These are phyloP conservation scores for Phaffomyces antillensis DNA, from an alignment of 805 yeast genomes.

Conservation along the genomic window DNA sequence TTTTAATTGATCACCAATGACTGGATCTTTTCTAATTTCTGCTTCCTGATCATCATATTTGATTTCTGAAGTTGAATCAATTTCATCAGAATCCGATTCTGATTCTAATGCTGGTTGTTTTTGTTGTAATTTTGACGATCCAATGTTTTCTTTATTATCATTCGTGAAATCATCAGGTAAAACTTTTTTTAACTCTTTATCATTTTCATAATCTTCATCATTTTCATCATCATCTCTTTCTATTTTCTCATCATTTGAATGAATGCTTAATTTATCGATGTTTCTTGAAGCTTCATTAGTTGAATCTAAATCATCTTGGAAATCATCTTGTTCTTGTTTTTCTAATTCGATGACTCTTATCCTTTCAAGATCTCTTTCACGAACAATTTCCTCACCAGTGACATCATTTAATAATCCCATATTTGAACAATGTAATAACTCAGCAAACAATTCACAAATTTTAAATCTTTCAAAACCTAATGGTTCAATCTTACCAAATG, in stretches of 20 bases:
- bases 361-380: constrained; percentile 63
- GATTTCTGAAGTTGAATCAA: constrained; percentile 21
- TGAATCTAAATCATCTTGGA: constrained; percentile 26
- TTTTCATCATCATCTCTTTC: constrained; percentile 3
- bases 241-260: constrained; percentile 5
- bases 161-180: background rate
- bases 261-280: constrained; percentile 16
- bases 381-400: constrained; percentile 59
- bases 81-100: constrained; percentile 22
- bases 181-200: background rate
- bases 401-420: constrained; percentile 85
- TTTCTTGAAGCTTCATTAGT: constrained; percentile 26
- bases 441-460: constrained; percentile 89
- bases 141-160: constrained; percentile 10
- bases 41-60: constrained; percentile 33
- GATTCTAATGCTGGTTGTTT: constrained; percentile 16
- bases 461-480: constrained; percentile 89
- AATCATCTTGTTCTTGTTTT: constrained; percentile 16
- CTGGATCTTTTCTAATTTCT: constrained; percentile 48
- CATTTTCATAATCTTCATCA: background rate
- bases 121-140: background rate
- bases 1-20: constrained; percentile 83
- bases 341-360: constrained; percentile 37
- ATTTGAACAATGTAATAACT: constrained; percentile 92
- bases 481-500: constrained; percentile 62